phyloP scores from a whole-genome alignment of 345 rosid species.

The Aethionema arabicum region DNA sequence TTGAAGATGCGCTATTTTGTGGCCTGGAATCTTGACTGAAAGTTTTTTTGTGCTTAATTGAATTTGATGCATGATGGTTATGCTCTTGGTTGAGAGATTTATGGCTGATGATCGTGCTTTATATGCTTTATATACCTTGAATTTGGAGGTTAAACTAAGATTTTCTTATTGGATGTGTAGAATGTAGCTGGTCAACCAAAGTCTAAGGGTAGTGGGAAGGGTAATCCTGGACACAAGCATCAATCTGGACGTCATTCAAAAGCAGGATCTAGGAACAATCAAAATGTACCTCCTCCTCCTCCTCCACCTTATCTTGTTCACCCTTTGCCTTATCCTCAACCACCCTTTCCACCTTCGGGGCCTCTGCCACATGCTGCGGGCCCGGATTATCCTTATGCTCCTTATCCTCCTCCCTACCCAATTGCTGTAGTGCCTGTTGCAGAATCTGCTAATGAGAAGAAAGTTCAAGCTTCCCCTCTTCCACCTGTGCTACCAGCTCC shows the following conservation, averaged over 20 bases:
- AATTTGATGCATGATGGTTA: slow-evolving; percentile 20
- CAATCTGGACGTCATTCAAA: slow-evolving; percentile 58
- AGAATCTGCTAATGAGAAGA: slow-evolving; percentile 60
- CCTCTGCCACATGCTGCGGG: slow-evolving; percentile 65
- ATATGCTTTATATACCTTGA: slow-evolving; percentile 9
- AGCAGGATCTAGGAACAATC: slow-evolving; percentile 59
- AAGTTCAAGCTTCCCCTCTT: slow-evolving; percentile 49
- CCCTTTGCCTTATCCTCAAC: slow-evolving; percentile 53
- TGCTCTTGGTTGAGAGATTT: slow-evolving; percentile 3
- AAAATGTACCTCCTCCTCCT: slow-evolving; percentile 39
- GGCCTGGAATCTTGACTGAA: slow-evolving; percentile 1
- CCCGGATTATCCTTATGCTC: slow-evolving; percentile 60
- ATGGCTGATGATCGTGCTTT: not conserved
- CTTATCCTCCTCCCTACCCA: slow-evolving; percentile 68
- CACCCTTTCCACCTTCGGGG: slow-evolving; percentile 56
- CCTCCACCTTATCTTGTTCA: slow-evolving; percentile 58
- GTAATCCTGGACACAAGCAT: slow-evolving; percentile 52
- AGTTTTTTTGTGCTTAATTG: not conserved
- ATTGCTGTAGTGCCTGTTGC: slow-evolving; percentile 53
- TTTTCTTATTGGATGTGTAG: slow-evolving; percentile 40
- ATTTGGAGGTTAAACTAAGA: not conserved
- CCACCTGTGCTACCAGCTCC: slow-evolving; percentile 57
- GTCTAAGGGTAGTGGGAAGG: slow-evolving; percentile 54
- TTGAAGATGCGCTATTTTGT: not conserved
- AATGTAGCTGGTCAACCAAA: slow-evolving; percentile 55